phyloP scores from a whole-genome alignment of 768 basidiomycete genomes.

The Agaricus blazei region DNA sequence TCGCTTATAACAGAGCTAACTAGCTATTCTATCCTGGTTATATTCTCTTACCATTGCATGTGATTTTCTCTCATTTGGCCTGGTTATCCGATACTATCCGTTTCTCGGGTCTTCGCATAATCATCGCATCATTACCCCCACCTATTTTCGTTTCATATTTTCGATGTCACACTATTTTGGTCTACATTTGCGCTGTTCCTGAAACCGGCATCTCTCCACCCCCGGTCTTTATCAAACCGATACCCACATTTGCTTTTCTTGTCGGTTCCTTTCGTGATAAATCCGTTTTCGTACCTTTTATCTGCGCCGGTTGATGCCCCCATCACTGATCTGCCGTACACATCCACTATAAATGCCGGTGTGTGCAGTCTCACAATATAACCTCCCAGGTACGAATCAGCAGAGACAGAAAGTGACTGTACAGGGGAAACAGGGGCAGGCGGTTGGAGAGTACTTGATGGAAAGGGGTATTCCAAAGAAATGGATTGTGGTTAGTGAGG shows the following conservation, averaged over 20 bases:
- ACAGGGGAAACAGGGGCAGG: slow-evolving; percentile 76
- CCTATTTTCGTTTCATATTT: no score
- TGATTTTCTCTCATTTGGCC: neutral
- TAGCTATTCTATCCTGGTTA: neutral
- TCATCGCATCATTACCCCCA: no score
- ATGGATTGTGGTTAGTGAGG: slow-evolving; percentile 64
- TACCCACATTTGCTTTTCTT: no score
- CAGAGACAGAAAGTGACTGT: slow-evolving; percentile 68
- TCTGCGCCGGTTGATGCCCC: neutral
- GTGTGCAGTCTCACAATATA: slow-evolving; percentile 2
- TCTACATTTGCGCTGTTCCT: no score
- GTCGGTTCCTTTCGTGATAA: no score
- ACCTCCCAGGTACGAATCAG: neutral
- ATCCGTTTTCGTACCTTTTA: no score
- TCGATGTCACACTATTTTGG: no score
- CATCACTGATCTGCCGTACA: neutral
- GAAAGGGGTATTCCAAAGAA: slow-evolving; percentile 73
- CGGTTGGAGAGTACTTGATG: slow-evolving; percentile 61
- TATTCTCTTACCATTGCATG: neutral
- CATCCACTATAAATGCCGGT: neutral
- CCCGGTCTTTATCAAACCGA: no score
- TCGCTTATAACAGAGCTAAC: neutral
- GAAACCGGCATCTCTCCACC: no score
- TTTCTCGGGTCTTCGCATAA: no score
- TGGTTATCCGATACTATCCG: no score